Conservation (phyloP, 2,329 filamentous ascomycete species). For the Rachicladosporium sp. region DNA sequence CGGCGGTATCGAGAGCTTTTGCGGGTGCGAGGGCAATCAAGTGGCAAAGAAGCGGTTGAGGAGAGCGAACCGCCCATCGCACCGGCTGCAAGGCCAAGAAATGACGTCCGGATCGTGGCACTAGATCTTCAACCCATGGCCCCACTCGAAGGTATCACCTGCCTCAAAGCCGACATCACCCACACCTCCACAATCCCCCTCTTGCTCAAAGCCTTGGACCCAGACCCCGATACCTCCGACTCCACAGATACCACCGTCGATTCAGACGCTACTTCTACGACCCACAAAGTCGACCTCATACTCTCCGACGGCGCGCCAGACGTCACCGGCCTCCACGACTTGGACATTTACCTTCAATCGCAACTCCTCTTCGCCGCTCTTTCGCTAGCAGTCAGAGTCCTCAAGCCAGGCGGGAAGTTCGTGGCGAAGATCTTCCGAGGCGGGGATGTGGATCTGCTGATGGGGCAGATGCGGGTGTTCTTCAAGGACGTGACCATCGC, state of each 20-base stretch:
- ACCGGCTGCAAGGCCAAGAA: conserved; percentile 9
- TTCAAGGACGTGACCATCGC: conserved; percentile 81
- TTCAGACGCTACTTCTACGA: too few species aligned
- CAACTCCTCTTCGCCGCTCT: conserved; percentile 90
- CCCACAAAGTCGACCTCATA: conserved; percentile 76
- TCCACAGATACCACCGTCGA: conserved; percentile 36
- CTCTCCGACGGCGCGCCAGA: conserved; percentile 93
- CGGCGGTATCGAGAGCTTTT: conserved; percentile 47
- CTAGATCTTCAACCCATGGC: conserved; percentile 96
- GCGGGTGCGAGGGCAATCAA: conserved; percentile 7
- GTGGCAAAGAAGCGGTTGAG: neutral
- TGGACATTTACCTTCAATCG: conserved; percentile 96
- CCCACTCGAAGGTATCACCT: conserved; percentile 82
- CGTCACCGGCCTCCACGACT: conserved; percentile 89
- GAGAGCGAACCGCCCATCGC: neutral
- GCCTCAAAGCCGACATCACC: conserved; percentile 88
- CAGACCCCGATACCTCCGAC: conserved; percentile 36
- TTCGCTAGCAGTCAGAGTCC: conserved; percentile 82
- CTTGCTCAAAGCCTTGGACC: conserved; percentile 72
- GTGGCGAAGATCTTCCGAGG: conserved; percentile 96
- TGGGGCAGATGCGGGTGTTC: conserved; percentile 83
- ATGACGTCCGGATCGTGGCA: conserved; percentile 77
- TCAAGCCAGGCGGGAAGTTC: conserved; percentile 87
- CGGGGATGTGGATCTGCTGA: conserved; percentile 88
- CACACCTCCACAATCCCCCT: conserved; percentile 90